Evolutionary conservation across 108 stramenopile genomes (phyloP), one percentile per base, ranked within the genome.

Genomic region (Phaeodactylum tricornutum): DNA sequence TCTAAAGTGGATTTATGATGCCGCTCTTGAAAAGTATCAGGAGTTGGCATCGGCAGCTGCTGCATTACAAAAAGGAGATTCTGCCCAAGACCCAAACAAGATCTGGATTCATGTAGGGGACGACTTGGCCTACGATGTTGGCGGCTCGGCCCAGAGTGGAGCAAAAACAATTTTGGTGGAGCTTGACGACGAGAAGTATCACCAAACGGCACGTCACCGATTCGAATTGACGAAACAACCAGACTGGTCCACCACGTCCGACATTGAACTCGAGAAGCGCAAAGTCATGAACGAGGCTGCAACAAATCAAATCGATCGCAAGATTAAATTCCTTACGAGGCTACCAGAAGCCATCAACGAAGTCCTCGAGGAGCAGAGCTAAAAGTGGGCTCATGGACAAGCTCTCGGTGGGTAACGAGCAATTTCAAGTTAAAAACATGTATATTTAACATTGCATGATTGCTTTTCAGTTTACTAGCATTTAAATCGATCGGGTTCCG

Each of bases 1-100:
- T 33, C 57, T 91, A 63, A 79, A 67, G 29, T 91, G 89, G 89
- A 92, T 92, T 53, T 92, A 92, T 58, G 56, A 71, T 48, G 86
- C 85, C 15, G 85, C 90, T 7, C 58, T 61, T 19, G 81, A 91
- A 23, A 81, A 86, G 53, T 78, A 79, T 35, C 61, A 63, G n/a
- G 63, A 76, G 35, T 48, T 86, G 29, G 69, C 71, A 8, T 54
- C 77, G 28, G 71, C 64, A 0, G 66, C 68, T 21, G 51, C 52
- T 29, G 74, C 67, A 0, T 57, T 89, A 35, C 41, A 63, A 22
- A 53, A 35, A 26, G n/a, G n/a, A n/a, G 49, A 50, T n/a, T 21
- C 43, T 12, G 24, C 32, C 5, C 43, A 44, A 17, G 27, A 47
- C 32, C 46, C 55, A 26, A 51, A 51, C n/a, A 43, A 24, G 8